Evolutionary conservation across 1,139 yeast genomes (phyloP).

Genomic region (Groenewaldozyma auringiensis): DNA sequence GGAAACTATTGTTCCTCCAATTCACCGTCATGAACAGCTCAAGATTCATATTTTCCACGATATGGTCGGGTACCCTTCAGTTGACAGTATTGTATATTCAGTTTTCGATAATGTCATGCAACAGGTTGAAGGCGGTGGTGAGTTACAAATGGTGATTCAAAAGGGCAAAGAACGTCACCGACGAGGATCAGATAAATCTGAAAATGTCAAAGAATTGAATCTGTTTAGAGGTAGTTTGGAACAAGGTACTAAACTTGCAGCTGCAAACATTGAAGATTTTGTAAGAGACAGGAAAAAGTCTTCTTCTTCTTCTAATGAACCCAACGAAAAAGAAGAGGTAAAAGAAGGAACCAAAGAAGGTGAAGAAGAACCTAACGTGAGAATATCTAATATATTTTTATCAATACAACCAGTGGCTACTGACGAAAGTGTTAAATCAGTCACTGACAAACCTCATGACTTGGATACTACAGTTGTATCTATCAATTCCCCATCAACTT

Average conservation of each 20-base stretch:
- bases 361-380: slow-evolving; percentile 26
- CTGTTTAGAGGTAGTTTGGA: slow-evolving; percentile 67
- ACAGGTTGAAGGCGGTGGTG: slow-evolving; percentile 85
- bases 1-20: slow-evolving; percentile 50
- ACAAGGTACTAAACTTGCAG: slow-evolving; percentile 85
- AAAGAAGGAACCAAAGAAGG: slow-evolving; percentile 26
- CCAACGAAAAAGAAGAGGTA: slow-evolving; percentile 32
- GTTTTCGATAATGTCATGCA: slow-evolving; percentile 78
- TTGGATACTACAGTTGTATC: slow-evolving; percentile 12
- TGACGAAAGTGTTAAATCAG: slow-evolving; percentile 9
- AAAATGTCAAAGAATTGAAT: slow-evolving; percentile 46
- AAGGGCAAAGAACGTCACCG: slow-evolving; percentile 35
- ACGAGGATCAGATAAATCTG: slow-evolving; percentile 30
- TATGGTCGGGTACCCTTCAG: slow-evolving; percentile 59
- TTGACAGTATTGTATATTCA: slow-evolving; percentile 55
- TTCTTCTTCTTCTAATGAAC: not conserved
- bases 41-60: slow-evolving; percentile 81
- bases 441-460: slow-evolving; percentile 7
- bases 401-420: slow-evolving; percentile 56
- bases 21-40: slow-evolving; percentile 58
- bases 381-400: slow-evolving; percentile 62
- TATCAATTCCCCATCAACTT: slow-evolving; percentile 34
- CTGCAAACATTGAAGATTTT: slow-evolving; percentile 76
- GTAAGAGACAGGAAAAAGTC: not conserved
- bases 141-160: slow-evolving; percentile 42